Evolutionary conservation across 179 eudicot species (phyloP).

Genomic region (Silene noctiflora): DNA sequence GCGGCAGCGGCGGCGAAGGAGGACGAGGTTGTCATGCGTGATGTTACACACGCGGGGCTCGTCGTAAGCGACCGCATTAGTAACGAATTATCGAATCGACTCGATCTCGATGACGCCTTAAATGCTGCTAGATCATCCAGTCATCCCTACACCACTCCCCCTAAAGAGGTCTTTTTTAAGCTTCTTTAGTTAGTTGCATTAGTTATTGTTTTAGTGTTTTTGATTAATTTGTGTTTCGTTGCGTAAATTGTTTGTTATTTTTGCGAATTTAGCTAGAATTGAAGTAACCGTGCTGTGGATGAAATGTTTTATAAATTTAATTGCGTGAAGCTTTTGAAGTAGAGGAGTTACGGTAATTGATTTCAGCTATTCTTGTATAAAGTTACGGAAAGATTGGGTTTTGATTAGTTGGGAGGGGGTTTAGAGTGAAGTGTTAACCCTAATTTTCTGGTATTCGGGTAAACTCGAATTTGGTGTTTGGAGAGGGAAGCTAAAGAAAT

Average conservation of each 20-base stretch:
- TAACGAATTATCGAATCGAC: constrained; percentile 58
- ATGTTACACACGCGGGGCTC: constrained; percentile 77
- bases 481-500: background rate
- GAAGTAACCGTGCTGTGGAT: background rate
- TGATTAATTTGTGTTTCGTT: background rate
- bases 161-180: constrained; percentile 59
- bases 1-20: constrained; percentile 17
- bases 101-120: constrained; percentile 81
- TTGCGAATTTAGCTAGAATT: background rate
- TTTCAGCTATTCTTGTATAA: background rate
- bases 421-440: background rate
- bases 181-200: background rate
- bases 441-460: background rate
- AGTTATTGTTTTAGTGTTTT: background rate
- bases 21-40: constrained; percentile 65
- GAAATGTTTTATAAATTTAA: background rate
- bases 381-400: background rate
- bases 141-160: constrained; percentile 86
- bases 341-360: background rate
- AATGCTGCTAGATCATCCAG: constrained; percentile 86
- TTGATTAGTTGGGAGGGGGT: background rate
- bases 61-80: constrained; percentile 75
- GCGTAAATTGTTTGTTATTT: background rate
- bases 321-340: background rate
- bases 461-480: background rate